Evolutionary conservation across 2,329 filamentous ascomycete species (phyloP), one percentile per base, ranked within the genome.

Genomic region (Neonectria magnoliae): DNA sequence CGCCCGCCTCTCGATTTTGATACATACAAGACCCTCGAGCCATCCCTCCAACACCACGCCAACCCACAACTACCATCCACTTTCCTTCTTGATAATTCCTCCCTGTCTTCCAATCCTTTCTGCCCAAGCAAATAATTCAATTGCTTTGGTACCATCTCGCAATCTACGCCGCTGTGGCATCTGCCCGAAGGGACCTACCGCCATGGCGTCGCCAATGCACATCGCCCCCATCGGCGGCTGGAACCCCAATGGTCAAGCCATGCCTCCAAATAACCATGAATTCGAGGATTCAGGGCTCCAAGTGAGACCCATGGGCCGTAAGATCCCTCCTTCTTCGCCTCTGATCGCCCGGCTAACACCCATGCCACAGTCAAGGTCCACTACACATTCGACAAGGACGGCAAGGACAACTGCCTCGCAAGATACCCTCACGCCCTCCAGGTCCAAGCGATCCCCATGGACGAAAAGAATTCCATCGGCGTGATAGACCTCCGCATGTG

Each of bases 351-450:
- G 22, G 62, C 73, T 73, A 68, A 73, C 71, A 48, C 22, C 13
- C 45, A 44, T 54, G 45, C 41, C 70, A 45, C 79, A 97, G 94
- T 98, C 80, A 98, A 98, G 85, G 92, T 98, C 54, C 90, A 97
- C 66, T 99, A 98, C 81, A 97, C 94, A 33, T 98, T 98, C 81
- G 94, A 98, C 78, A 90, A 91, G 76, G 91, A 95, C 71, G 91
- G 89, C 81, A 94, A 94, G 80, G 91, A 93, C 68, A 94, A 95
- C 76, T 98, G 94, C 79, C 86, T 99, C 54, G 94, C 95, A 64
- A 88, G 95, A 74, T 91, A 93, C 84, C 91, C 93, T 18, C 90
- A 95, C 64, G 86, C 91, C 16, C 84, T 97, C 62, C 87, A 91
- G 57, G 89, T 98, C 41, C 93, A 94, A 73, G 93, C 93, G 2